A percentile compares a stretch with the other conserved stretches of the same genome.
Evolutionary conservation across 2,329 filamentous ascomycete genomes (phyloP).

Genomic region (Chalaropsis ovoidea): DNA sequence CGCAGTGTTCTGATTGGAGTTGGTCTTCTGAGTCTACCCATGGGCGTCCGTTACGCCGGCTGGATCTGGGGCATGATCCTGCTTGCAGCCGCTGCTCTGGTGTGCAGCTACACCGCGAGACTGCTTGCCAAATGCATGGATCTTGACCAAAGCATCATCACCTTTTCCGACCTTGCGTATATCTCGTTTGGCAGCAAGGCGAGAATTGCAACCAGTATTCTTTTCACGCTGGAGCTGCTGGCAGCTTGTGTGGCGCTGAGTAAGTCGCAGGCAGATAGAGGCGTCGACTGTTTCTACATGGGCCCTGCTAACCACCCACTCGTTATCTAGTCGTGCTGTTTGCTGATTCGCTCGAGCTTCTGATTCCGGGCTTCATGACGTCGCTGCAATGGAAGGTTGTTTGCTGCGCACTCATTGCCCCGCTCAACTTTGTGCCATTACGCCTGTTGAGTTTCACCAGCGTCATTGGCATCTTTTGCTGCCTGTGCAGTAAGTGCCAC

Average conservation of each 20-base stretch:
- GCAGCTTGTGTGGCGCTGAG: constrained; percentile 74
- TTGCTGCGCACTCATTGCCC: constrained; percentile 66
- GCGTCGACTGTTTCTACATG: not conserved
- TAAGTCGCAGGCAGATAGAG: constrained; percentile 13
- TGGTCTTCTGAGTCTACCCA: constrained; percentile 75
- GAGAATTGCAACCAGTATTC: constrained; percentile 67
- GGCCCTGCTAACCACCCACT: not conserved
- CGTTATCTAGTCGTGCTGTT: constrained; percentile 61
- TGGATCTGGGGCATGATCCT: constrained; percentile 76
- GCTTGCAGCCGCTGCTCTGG: constrained; percentile 59
- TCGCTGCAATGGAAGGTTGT: constrained; percentile 73
- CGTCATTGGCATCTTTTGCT: constrained; percentile 83
- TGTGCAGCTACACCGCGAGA: constrained; percentile 78
- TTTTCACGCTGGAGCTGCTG: constrained; percentile 80
- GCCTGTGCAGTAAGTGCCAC: constrained; percentile 64
- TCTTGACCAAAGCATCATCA: constrained; percentile 73
- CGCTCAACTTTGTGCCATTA: constrained; percentile 75
- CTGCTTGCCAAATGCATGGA: constrained; percentile 82
- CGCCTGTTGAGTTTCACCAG: constrained; percentile 80
- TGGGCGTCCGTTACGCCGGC: constrained; percentile 77
- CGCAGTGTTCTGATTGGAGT: constrained; percentile 73
- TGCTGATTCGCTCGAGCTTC: constrained; percentile 70
- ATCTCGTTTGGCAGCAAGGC: constrained; percentile 79
- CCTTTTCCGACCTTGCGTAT: constrained; percentile 87
- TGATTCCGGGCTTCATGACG: constrained; percentile 59